Evolutionary conservation across 768 basidiomycete genomes (phyloP).

Genomic region (Scleroderma bovista): DNA sequence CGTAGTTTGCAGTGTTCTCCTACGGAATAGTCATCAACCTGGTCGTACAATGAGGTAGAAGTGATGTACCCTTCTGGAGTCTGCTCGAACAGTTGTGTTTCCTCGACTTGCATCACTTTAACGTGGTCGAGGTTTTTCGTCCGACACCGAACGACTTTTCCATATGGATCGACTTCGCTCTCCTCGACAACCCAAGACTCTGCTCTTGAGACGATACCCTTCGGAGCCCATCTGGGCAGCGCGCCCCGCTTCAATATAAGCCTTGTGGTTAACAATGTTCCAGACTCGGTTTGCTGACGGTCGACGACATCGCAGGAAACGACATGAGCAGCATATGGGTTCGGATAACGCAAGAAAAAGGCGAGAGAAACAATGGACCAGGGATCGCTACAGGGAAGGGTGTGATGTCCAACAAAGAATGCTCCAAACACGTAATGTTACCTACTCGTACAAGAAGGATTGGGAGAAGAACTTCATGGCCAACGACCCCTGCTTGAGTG

Average conservation of each 20-base stretch:
- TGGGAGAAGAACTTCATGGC: constrained; percentile 51
- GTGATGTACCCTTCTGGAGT: constrained; percentile 59
- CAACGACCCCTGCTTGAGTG: constrained; percentile 36
- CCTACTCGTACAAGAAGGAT: constrained; percentile 53
- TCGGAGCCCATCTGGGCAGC: constrained; percentile 88
- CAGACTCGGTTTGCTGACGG: constrained; percentile 64
- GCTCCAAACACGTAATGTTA: constrained; percentile 7
- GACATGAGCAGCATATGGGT: constrained; percentile 91
- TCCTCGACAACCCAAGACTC: constrained; percentile 96
- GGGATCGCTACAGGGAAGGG: constrained; percentile 61
- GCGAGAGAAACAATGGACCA: constrained; percentile 91
- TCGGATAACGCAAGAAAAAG: constrained; percentile 93
- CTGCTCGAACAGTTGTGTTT: constrained; percentile 69
- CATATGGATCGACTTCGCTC: constrained; percentile 86
- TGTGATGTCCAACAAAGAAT: not conserved
- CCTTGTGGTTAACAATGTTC: constrained; percentile 78
- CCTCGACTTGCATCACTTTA: constrained; percentile 90
- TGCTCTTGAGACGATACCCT: constrained; percentile 74
- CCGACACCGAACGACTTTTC: constrained; percentile 66
- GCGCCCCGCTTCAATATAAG: constrained; percentile 90
- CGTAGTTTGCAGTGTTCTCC: constrained; percentile 79
- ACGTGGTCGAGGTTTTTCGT: constrained; percentile 93
- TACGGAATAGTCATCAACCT: constrained; percentile 22
- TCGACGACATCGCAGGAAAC: constrained; percentile 94
- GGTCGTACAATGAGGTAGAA: not conserved